A percentile compares a stretch with the other conserved stretches of the same genome.
phyloP scores from a whole-genome alignment of 768 basidiomycete genomes.

The Lactarius vividus region DNA sequence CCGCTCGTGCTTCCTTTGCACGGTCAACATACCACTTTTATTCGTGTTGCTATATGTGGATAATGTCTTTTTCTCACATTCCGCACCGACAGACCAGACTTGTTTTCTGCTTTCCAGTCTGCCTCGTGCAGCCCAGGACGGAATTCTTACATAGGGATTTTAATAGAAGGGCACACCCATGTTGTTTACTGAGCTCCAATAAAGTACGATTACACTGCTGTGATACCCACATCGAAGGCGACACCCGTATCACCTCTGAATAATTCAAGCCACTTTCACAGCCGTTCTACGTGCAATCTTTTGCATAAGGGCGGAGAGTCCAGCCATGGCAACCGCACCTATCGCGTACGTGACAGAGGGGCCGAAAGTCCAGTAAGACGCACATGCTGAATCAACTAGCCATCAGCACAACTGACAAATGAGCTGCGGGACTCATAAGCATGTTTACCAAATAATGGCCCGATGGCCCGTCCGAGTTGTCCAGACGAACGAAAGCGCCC shows the following conservation, averaged over 20 bases:
- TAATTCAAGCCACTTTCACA: constrained; percentile 8
- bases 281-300: constrained; percentile 36
- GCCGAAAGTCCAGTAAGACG: constrained; percentile 85
- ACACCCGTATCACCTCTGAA: not conserved
- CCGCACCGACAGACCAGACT: constrained; percentile 11
- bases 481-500: constrained; percentile 90
- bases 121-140: constrained; percentile 3
- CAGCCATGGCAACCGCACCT: constrained; percentile 63
- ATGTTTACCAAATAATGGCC: constrained; percentile 74
- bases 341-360: constrained; percentile 72
- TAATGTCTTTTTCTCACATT: constrained; percentile 35
- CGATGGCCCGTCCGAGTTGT: constrained; percentile 90
- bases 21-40: constrained; percentile 17
- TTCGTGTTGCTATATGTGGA: constrained; percentile 28
- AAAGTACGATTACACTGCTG: not conserved
- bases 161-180: constrained; percentile 1
- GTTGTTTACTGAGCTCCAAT: not conserved
- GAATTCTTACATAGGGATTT: constrained; percentile 2
- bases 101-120: constrained; percentile 12
- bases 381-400: constrained; percentile 56
- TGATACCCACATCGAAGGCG: not conserved
- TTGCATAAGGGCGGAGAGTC: constrained; percentile 57
- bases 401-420: not conserved
- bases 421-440: not conserved
- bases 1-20: not conserved